Base-by-base conservation (phyloP, 2,329 filamentous ascomycete species). In the Ilyonectria mors-panacis region DNA sequence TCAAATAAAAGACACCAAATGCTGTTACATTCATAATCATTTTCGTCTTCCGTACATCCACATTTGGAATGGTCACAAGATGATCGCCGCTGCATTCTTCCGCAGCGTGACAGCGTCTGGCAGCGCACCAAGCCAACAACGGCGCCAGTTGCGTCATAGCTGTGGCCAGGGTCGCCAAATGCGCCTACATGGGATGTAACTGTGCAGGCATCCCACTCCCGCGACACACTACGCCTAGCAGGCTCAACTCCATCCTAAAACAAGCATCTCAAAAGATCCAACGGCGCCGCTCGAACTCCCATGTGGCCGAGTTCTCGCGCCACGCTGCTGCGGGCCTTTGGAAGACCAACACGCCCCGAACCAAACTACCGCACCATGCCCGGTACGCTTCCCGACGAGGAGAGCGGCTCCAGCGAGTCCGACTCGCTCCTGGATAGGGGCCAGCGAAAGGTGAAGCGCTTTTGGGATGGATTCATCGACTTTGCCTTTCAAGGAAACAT, bases 401-500 rank as follows among this genome's bases (percentile, higher is more conserved):
- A 82, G 57, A 80, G 81, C 37, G 70, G 67, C 62, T 65, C 71
- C 5, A 76, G 73, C 65, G 80, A 81, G 71, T 70, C 76, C 1
- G 76, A 78, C 26, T 78, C 79, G 30, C 79, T 90, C 28, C 81
- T 88, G 37, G 82, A 83, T 53, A 80, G 83, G 21, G 81, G 87
- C 64, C 81, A 85, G 68, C 79, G 82, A 60, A 81, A 81, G 59
- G 85, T 87, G 26, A 81, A 83, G 68, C 83, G 84, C 66, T 81
- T 88, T 63, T 90, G 88, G 83, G 82, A 87, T 37, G 90, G 89
- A 44, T 94, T 94, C 77, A 78, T 90, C 71, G 91, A 93, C 77
- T 94, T 94, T 79, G 91, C 91, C 0, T 87, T 93, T 60, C 88
- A 92, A 70, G 92, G 92, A 65, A 93, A 94, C 73, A 92, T 94